Evolutionary conservation across 2,329 filamentous ascomycete species (phyloP), one percentile per base, ranked within the genome.

Genomic region (Xylaria sp.): DNA sequence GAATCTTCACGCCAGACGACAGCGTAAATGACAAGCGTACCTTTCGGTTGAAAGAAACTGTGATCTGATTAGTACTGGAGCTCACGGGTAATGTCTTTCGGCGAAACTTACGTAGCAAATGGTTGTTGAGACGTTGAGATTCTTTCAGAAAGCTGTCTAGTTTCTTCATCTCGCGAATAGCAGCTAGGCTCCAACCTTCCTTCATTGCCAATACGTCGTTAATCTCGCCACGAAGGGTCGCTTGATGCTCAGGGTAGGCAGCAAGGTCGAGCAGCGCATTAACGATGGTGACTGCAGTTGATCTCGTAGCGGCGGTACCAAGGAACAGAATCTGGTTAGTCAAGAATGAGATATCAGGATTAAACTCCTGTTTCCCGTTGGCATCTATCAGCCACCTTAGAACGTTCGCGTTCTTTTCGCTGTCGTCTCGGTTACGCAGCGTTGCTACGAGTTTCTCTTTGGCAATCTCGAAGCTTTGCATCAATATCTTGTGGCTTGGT

Each of bases 121-220:
- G 38, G 17, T 57, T 31, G n/a, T 60, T 47, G 7, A 67, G 5
- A 11, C 65, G 61, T n/a, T 60, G 56, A 15, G 65, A 67, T 50
- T 67, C 65, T 36, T 67, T 67, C 10, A 67, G 36, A 27, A 67
- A 67, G 36, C 61, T 65, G 56, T 67, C 61, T 11, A 67, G 50
- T n/a, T 49, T 56, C 36, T 44, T 55, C 3, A 67, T 55, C 36
- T 44, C 58, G 4, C 47, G 44, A 29, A 45, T 20, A 42, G 38
- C 38, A 4, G 11, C 38, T 4, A 42, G 38, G 38, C 6, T 13
- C 38, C 38, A 42, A 15, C 38, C 17, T 15, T 15, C 38, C 11
- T 42, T 9, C 3, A 15, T 15, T 4, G 38, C 38, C 10, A 42
- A 15, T 42, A 15, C 38, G 3, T 9, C 17, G 11, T 15, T 9